Evolutionary conservation across 257 asterid species (phyloP).

Genomic region (Lycium barbarum): DNA sequence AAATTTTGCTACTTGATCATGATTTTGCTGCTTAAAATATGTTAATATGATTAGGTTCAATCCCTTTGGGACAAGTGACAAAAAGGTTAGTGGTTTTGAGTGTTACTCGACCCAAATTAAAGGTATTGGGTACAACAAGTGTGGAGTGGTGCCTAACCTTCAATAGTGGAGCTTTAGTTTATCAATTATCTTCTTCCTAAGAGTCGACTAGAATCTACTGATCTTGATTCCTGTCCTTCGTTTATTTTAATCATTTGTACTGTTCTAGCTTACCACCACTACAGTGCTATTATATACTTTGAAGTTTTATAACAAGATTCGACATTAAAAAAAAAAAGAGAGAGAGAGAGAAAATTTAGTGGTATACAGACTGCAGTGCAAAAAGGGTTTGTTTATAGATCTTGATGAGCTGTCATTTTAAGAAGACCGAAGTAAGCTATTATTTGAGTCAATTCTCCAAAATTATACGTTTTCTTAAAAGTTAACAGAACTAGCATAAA

Average conservation of each 20-base stretch:
- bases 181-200: background rate
- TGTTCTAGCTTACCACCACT: background rate
- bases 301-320: background rate
- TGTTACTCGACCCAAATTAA: conserved; percentile 8
- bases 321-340: background rate
- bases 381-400: background rate
- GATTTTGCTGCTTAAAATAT: background rate
- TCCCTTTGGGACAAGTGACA: background rate
- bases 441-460: no score
- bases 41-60: conserved; percentile 19
- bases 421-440: no score
- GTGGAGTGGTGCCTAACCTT: conserved; percentile 24
- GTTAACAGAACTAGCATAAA: no score
- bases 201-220: conserved; percentile 39
- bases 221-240: conserved; percentile 28
- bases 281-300: background rate
- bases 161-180: conserved; percentile 20
- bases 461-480: no score
- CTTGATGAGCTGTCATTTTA: conserved; percentile 8
- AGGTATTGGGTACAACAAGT: conserved; percentile 9
- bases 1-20: background rate
- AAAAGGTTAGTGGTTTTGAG: background rate
- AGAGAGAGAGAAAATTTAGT: background rate
- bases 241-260: background rate
- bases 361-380: background rate